Evolutionary conservation across 2,329 filamentous ascomycete genomes (phyloP), one percentile per base, ranked within the genome.

Genomic region (Rosellinia necatrix): DNA sequence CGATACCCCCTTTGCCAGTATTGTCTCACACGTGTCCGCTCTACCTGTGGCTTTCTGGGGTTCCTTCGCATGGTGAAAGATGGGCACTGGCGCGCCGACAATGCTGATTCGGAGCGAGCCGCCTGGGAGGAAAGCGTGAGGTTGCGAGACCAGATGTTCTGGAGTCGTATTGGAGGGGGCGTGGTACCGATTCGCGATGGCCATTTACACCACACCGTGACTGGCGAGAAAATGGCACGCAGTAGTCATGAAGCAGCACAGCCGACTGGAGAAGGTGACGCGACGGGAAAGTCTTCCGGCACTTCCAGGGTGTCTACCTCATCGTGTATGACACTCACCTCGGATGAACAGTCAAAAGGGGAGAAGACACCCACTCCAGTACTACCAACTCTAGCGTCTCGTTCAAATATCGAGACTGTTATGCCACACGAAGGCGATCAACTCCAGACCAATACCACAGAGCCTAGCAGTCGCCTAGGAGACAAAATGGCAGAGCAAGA

Each of bases 101-200:
- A 89, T 53, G 84, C 89, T 34, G 91, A 94, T 46, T 90, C 92
- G 29, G 91, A 96, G 73, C 91, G 89, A 68, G 84, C 86, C 24
- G 91, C 92, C 0, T 99, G 94, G 94, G 93, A 97, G 70, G 94
- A 99, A 76, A 91, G 91, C 54, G 89, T 97, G 9, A 85, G 89
- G 25, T 75, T 97, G 43, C 82, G 94, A 47, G 94, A 99, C 72
- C 87, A 93, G 65, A 96, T 99, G 89, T 99, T 99, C 71, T 99
- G 94, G 94, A 86, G 90, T 47, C 84, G 94, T 52, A 85, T 99
- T 49, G 93, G 93, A 22, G 94, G 92, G 24, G 94, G 94, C 12
- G 91, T 99, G 2, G 76, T 97, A 10, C 94, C 93, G 1, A 78
- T 82, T 8, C 66, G 67, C 9, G 74, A 74, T 21, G 60, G 50